A percentile compares a stretch with the other conserved stretches of the same genome.
phyloP scores from a whole-genome alignment of 345 rosid species.

The Capsella bursapastoris region DNA sequence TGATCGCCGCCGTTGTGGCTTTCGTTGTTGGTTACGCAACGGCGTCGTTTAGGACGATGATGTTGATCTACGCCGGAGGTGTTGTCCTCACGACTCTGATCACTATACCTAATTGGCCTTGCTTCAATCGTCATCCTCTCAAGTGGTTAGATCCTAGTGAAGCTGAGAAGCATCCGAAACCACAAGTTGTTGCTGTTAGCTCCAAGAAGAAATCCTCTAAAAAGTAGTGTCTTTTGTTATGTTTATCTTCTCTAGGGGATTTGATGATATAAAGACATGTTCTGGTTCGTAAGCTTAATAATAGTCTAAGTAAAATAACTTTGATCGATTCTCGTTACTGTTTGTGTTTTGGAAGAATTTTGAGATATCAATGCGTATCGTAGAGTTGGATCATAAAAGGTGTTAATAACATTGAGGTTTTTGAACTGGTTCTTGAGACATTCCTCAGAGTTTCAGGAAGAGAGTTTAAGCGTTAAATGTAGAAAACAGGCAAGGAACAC shows the following conservation, averaged over 20 bases:
- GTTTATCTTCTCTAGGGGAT: neutral
- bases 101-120: constrained; percentile 91
- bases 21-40: constrained; percentile 55
- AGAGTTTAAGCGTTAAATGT: neutral
- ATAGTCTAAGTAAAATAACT: constrained; percentile 2
- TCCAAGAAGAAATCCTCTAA: constrained; percentile 68
- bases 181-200: constrained; percentile 49
- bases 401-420: neutral
- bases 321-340: constrained; percentile 12
- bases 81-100: constrained; percentile 69
- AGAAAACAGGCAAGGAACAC: neutral
- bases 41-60: constrained; percentile 81
- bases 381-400: neutral
- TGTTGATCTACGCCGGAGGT: constrained; percentile 74
- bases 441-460: neutral
- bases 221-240: constrained; percentile 47
- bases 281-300: neutral
- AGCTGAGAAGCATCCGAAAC: constrained; percentile 86
- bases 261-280: neutral
- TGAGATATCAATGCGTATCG: neutral
- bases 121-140: constrained; percentile 80
- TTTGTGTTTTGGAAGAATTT: neutral
- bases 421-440: neutral
- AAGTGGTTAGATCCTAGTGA: constrained; percentile 82
- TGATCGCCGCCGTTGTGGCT: constrained; percentile 65